Percentiles rank a stretch among this genome's conserved stretches.
Evolutionary conservation across 2,329 filamentous ascomycete genomes (phyloP).

Genomic region (Emmonsiellopsis sp.): DNA sequence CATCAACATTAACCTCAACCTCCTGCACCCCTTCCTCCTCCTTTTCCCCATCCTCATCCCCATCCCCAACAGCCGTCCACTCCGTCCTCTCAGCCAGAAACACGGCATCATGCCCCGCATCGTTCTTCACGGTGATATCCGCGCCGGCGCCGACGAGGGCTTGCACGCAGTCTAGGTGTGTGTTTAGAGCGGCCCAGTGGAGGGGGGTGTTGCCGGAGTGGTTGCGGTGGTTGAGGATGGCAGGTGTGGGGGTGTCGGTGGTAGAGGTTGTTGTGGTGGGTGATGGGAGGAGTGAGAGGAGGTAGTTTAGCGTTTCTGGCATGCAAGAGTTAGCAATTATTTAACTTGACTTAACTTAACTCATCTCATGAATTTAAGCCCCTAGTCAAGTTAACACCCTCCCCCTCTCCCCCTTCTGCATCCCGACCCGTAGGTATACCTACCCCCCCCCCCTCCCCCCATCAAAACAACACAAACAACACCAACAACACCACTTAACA

Average conservation of each 20-base stretch:
- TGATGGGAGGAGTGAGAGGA: constrained; percentile 35
- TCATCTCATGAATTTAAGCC: too few relatives aligned
- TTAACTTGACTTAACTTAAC: too few relatives aligned
- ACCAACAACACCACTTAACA: background rate
- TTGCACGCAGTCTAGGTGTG: constrained; percentile 73
- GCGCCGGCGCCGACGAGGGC: constrained; percentile 67
- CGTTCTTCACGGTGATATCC: constrained; percentile 68
- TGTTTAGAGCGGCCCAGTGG: constrained; percentile 89
- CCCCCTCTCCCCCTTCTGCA: too few relatives aligned
- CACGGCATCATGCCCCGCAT: constrained; percentile 71
- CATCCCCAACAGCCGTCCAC: constrained; percentile 46
- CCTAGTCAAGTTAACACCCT: too few relatives aligned
- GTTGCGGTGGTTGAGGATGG: constrained; percentile 51
- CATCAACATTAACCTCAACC: constrained; percentile 14
- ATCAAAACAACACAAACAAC: too few relatives aligned
- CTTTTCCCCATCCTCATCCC: constrained; percentile 13
- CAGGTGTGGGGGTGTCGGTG: constrained; percentile 13
- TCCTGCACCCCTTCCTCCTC: constrained; percentile 15
- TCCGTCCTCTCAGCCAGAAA: constrained; percentile 65
- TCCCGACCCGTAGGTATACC: too few relatives aligned
- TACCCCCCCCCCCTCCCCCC: too few relatives aligned
- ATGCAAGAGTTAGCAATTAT: background rate
- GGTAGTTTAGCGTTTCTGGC: constrained; percentile 39
- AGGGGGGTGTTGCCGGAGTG: constrained; percentile 79
- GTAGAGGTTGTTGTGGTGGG: constrained; percentile 9